These are phyloP conservation scores for Talaromyces sp. DNA, from an alignment of 2,329 filamentous ascomycete species.

Conservation along the genomic window DNA sequence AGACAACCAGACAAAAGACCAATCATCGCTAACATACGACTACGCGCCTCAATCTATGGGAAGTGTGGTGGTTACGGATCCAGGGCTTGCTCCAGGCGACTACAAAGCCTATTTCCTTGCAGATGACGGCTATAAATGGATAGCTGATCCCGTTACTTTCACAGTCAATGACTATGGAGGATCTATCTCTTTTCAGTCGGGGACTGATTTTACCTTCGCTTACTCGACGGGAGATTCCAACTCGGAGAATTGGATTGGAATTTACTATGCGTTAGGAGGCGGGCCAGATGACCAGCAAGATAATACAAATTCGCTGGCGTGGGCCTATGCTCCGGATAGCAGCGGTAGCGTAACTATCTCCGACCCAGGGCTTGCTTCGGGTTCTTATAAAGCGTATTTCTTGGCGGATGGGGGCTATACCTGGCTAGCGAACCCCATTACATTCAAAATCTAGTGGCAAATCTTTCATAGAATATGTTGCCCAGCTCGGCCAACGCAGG, in stretches of 20 bases:
- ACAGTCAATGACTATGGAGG: background rate
- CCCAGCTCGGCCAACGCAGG: background rate
- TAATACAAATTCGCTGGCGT: background rate
- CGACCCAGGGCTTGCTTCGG: background rate
- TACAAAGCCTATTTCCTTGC: background rate
- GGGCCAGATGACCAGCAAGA: background rate
- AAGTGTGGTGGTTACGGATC: background rate
- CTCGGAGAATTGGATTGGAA: background rate
- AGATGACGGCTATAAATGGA: background rate
- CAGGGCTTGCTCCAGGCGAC: background rate
- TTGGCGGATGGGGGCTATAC: conserved; percentile 18
- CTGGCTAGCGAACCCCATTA: conserved; percentile 29
- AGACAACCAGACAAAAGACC: background rate
- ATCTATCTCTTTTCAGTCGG: background rate
- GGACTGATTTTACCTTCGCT: background rate
- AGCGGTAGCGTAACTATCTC: background rate
- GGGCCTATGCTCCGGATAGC: background rate
- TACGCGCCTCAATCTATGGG: background rate
- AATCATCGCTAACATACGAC: background rate
- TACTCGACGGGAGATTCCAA: background rate
- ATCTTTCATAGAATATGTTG: background rate
- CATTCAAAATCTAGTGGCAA: conserved; percentile 35
- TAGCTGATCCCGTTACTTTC: background rate
- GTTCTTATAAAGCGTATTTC: background rate
- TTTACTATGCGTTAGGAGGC: background rate